Evolutionary conservation across 2,329 filamentous ascomycete genomes (phyloP).

Genomic region (Calonectria leucothoes): DNA sequence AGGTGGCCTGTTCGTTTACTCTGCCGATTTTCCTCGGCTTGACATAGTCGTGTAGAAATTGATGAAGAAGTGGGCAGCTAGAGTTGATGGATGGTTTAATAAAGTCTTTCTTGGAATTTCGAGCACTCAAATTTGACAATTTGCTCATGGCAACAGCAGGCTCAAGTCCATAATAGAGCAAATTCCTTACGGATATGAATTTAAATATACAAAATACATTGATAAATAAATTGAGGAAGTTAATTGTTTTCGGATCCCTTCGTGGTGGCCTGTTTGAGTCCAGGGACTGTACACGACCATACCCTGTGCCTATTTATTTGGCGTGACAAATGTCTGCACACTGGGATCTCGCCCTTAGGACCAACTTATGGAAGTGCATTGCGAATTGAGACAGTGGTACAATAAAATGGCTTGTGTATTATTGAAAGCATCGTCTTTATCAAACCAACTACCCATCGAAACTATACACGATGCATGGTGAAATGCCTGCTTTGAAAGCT

Average conservation of each 20-base stretch:
- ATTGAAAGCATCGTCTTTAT: background rate
- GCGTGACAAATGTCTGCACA: no score
- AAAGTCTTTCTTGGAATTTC: background rate
- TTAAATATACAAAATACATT: no score
- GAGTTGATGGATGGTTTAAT: background rate
- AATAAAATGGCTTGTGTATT: background rate
- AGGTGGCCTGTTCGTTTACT: constrained; percentile 37
- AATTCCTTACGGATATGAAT: background rate
- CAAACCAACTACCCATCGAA: background rate
- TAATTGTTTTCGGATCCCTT: no score
- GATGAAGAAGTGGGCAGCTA: background rate
- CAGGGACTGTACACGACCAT: no score
- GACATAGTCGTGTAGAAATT: constrained; percentile 18
- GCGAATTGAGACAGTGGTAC: background rate
- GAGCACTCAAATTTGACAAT: background rate
- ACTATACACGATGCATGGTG: background rate
- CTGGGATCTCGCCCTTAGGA: no score
- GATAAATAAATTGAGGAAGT: no score
- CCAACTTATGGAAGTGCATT: background rate
- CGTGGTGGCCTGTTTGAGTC: no score
- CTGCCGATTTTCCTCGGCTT: constrained; percentile 42
- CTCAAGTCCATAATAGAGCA: background rate
- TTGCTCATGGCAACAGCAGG: background rate
- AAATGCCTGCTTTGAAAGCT: background rate
- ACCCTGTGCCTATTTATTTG: no score